These are phyloP conservation scores for Agrostemma githago DNA, from an alignment of 148 eudicot genomes.

Conservation along the genomic window DNA sequence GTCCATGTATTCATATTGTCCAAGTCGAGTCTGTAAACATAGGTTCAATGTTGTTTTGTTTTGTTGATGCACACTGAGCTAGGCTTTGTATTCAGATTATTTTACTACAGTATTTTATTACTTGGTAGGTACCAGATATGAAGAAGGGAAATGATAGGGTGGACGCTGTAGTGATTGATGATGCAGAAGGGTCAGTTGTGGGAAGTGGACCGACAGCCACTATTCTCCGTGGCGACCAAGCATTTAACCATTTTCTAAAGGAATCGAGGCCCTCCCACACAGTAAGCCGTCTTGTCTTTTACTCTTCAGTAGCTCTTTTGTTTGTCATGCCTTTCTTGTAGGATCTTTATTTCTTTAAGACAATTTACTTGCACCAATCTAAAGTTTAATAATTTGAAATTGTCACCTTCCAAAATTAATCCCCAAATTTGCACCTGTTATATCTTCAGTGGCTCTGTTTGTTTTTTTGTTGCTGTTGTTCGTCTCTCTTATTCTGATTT, in stretches of 20 bases:
- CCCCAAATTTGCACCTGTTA: background rate
- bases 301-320: background rate
- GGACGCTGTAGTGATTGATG: conserved; percentile 80
- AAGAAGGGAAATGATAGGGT: conserved; percentile 66
- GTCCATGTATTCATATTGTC: background rate
- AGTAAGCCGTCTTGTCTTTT: conserved; percentile 27
- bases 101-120: conserved; percentile 10
- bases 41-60: background rate
- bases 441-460: background rate
- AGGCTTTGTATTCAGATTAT: background rate
- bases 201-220: conserved; percentile 56
- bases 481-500: background rate
- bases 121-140: conserved; percentile 66
- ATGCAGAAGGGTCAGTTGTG: conserved; percentile 51
- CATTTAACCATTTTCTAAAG: conserved; percentile 34
- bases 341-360: background rate
- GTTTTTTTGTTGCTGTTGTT: too few species aligned
- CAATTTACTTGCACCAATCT: background rate
- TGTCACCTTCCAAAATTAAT: background rate
- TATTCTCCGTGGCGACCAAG: conserved; percentile 65
- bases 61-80: background rate
- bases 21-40: background rate
- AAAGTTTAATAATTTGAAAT: background rate
- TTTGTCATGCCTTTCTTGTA: background rate
- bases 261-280: conserved; percentile 27